Evolutionary conservation across 345 rosid species (phyloP), one percentile per base, ranked within the genome.

Genomic region (Geranium rotundifolium): DNA sequence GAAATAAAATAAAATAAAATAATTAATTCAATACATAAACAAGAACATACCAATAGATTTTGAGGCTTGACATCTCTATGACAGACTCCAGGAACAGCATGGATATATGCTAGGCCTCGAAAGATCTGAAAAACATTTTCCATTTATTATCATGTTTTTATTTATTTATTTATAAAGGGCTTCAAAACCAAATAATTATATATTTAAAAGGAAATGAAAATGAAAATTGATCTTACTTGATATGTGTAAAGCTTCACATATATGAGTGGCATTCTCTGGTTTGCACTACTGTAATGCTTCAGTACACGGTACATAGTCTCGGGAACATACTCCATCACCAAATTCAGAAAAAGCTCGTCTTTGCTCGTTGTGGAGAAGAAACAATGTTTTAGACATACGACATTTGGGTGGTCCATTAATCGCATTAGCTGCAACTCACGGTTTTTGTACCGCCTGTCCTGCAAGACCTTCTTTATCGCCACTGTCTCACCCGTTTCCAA

Each of bases 21-120:
- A 46, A 19, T 46, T 1, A 37, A 37, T 46, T 46, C 12, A 14
- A 60, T 4, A 72, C 37, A 5, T 9, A 55, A 16, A 55, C 19
- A 55, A n/a, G 15, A 58, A 31, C 77, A 9, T 85, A 92, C 96
- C 96, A 92, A 73, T 39, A 92, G 84, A 69, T 89, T 92, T 82
- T 89, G 98, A 31, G 98, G 98, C 67, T 91, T 91, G 70, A 91
- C 74, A 69, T 91, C 98, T 68, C 96, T 81, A 72, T 91, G 98
- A 65, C 95, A 89, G 63, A 91, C 89, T 60, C 91, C 91, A 64
- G 86, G 83, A 54, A 77, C 85, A 27, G 80, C 73, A 68, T 91
- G 98, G 77, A 89, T 87, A 74, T 89, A 91, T 49, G 95, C 85
- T 65, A 87, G 77, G 50, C 86, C 90, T 72, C 95, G 77, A 65